These are phyloP conservation scores for Pythium phragmiticola DNA, from an alignment of 352 stramenopile genomes.

Conservation along the genomic window DNA sequence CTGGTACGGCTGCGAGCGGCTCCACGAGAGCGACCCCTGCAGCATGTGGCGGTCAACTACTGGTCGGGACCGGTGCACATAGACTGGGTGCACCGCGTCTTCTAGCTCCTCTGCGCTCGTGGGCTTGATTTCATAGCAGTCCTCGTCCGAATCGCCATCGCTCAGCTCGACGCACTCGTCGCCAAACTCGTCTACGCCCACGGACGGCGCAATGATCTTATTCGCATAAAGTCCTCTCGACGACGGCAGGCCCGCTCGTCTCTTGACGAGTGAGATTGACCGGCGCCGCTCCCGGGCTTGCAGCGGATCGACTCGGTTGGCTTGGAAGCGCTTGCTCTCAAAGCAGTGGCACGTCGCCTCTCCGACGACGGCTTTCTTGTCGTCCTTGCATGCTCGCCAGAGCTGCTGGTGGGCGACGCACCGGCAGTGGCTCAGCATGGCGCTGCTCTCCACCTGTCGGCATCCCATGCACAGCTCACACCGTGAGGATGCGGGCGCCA, in stretches of 20 bases:
- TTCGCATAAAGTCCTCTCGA: constrained; percentile 11
- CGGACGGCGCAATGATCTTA: constrained; percentile 2
- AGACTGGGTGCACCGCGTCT: background rate
- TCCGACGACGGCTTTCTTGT: background rate
- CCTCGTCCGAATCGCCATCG: constrained; percentile 7
- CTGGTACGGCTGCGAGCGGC: constrained; percentile 32
- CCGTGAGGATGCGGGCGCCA: constrained; percentile 28
- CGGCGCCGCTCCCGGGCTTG: constrained; percentile 3
- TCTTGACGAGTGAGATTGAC: background rate
- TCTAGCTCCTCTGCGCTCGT: constrained; percentile 16
- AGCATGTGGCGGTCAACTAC: background rate
- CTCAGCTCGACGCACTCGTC: constrained; percentile 7
- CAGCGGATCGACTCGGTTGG: background rate
- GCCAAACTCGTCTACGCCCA: constrained; percentile 17
- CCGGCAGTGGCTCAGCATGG: constrained; percentile 49
- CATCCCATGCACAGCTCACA: constrained; percentile 65
- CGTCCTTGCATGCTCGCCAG: background rate
- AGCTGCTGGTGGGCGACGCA: constrained; percentile 46
- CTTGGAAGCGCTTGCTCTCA: background rate
- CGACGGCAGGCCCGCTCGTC: constrained; percentile 15
- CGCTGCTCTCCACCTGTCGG: constrained; percentile 20
- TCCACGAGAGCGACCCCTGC: constrained; percentile 17
- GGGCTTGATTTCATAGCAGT: background rate
- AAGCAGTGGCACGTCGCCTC: constrained; percentile 12
- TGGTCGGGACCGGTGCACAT: background rate